A percentile compares a stretch with the other conserved stretches of the same genome.
phyloP scores from a whole-genome alignment of 139 green algal genomes.

The Yamagishiella unicocca region DNA sequence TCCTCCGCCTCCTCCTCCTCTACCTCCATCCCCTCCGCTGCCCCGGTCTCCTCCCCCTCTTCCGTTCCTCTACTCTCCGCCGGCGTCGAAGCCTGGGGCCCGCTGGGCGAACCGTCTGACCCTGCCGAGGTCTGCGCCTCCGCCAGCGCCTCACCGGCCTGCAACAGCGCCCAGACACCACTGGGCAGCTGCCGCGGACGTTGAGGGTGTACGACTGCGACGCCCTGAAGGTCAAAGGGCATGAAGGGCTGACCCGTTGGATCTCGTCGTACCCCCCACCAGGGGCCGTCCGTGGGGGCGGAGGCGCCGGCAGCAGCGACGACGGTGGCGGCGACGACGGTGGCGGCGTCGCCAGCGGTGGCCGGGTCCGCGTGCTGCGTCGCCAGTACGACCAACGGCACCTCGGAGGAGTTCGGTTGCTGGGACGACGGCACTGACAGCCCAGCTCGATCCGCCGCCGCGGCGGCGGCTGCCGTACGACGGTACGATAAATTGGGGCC shows the following conservation, averaged over 20 bases:
- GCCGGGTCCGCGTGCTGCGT: neutral
- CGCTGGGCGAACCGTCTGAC: neutral
- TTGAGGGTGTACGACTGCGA: neutral
- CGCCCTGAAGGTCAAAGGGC: too few relatives aligned
- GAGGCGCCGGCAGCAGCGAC: neutral
- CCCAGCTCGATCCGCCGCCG: neutral
- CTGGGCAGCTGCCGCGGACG: neutral
- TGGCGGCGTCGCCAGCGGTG: neutral
- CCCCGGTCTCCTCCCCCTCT: neutral
- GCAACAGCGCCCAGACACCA: neutral
- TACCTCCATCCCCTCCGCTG: neutral
- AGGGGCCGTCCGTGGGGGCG: too few relatives aligned
- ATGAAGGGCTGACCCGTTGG: too few relatives aligned
- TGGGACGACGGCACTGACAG: too few relatives aligned
- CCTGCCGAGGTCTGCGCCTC: neutral
- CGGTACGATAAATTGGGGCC: neutral
- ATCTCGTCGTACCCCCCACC: too few relatives aligned
- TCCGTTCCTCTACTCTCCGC: neutral
- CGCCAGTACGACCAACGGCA: neutral
- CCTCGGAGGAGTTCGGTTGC: too few relatives aligned
- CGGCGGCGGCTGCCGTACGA: neutral
- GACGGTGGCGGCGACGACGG: neutral
- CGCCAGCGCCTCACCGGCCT: neutral
- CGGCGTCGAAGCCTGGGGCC: neutral
- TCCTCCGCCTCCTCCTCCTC: neutral